Base-by-base conservation (phyloP, 2,329 filamentous ascomycete species). In the Arachnomyces sp. region DNA sequence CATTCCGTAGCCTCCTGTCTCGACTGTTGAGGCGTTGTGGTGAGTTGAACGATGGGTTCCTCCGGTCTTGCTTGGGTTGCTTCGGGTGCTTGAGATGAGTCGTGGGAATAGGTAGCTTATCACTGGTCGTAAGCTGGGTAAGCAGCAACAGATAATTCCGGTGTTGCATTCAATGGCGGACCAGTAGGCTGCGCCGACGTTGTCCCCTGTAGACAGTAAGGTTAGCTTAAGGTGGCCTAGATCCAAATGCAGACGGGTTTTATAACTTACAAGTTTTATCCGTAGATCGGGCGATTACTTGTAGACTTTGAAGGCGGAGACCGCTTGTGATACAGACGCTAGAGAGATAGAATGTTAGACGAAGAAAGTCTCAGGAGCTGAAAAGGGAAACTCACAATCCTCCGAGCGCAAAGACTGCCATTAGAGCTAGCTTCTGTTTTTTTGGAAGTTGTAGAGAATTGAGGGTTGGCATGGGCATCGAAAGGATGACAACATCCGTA, bases 391-490 rank as follows among this genome's bases (percentile, higher is more conserved):
- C 63, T 42, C 49, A 67, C 65, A 68, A 68, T 49, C 52, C 54
- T 31, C 66, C 66, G 0, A 68, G 51, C 1, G 60, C 56, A 36
- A 68, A 70, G n/a, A 68, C 54, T 8, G 53, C 51, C 41, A 65
- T 57, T 15, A 69, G 49, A 1, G 61, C 64, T 3, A 53, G 31
- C 43, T 66, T 68, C 42, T 68, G 64, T 17, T 53, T 48, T 12
- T 35, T 53, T 1, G 63, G 61, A 25, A 68, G 49, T 17, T 63
- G 58, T 6, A 72, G 55, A 2, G 54, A 49, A 3, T 53, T 47
- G 13, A 71, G 53, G 5, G 64, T 60, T 2, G 65, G 66, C 30
- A 72, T 61, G 0, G 68, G 69, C 18, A 72, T 57, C n/a, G 64
- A 36, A 8, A 69, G 50, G 25, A 68, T 64, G 18, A 65, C 39